Conservation (phyloP, 2,329 filamentous ascomycete species). For the Colletotrichum sidae region DNA sequence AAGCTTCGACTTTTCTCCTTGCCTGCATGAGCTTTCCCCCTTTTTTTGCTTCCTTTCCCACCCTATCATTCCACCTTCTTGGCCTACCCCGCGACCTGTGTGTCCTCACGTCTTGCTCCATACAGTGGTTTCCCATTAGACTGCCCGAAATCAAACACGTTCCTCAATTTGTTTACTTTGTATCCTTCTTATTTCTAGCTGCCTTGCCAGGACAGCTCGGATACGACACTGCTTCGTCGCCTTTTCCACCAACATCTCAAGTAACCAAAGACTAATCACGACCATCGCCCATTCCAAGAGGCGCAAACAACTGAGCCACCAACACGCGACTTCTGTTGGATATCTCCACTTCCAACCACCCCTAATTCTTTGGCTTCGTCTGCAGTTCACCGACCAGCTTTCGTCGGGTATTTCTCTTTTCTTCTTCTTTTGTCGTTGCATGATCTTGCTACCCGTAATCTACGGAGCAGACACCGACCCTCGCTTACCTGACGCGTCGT, state of each 20-base stretch:
- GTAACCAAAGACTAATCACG: neutral
- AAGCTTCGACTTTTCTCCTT: neutral
- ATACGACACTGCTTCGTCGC: too few species aligned
- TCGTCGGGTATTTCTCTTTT: slow-evolving; percentile 6
- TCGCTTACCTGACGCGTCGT: too few species aligned
- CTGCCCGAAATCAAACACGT: too few species aligned
- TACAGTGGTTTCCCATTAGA: too few species aligned
- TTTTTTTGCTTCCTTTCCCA: neutral
- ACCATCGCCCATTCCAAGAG: slow-evolving; percentile 10
- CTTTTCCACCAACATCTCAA: too few species aligned
- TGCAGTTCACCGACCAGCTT: neutral
- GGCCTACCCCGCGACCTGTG: too few species aligned
- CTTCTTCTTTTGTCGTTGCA: neutral
- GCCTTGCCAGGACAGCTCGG: too few species aligned
- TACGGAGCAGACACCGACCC: too few species aligned
- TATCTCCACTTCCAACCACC: slow-evolving; percentile 38
- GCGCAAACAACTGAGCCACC: slow-evolving; percentile 21
- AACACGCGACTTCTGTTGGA: slow-evolving; percentile 26
- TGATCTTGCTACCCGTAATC: neutral
- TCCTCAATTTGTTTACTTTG: too few species aligned
- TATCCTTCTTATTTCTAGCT: too few species aligned
- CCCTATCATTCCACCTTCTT: too few species aligned
- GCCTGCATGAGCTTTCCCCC: neutral
- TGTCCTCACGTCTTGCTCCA: neutral
- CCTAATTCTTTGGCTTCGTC: slow-evolving; percentile 21